phyloP scores from a whole-genome alignment of 305 asterid species.

The Andrographis paniculata region DNA sequence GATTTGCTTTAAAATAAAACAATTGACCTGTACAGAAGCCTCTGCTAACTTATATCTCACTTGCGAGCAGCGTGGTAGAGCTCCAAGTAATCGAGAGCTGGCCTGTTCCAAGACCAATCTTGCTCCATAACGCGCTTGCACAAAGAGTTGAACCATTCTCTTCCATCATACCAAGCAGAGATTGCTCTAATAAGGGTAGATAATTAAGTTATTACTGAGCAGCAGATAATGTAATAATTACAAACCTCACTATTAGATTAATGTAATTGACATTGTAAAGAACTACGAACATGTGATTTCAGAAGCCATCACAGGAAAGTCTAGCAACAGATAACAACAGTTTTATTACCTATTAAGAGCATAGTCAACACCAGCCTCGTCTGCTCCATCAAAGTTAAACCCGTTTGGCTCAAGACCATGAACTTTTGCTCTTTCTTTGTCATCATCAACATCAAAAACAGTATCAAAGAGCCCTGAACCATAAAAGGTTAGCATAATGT shows the following conservation, averaged over 20 bases:
- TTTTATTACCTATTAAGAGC: constrained; percentile 77
- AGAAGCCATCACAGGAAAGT: background rate
- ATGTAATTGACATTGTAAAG: background rate
- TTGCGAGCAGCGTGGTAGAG: constrained; percentile 91
- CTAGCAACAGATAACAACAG: background rate
- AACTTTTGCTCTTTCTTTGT: constrained; percentile 71
- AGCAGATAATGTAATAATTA: background rate
- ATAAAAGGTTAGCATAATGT: background rate
- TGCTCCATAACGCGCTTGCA: constrained; percentile 96
- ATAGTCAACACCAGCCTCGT: constrained; percentile 90
- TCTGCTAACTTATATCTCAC: constrained; percentile 20
- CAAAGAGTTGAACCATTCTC: constrained; percentile 77
- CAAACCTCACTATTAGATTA: background rate
- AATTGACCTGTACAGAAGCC: constrained; percentile 39
- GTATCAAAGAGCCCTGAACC: constrained; percentile 85
- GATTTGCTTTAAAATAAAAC: constrained; percentile 4
- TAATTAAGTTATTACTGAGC: background rate
- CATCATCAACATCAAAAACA: constrained; percentile 94
- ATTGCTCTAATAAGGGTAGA: constrained; percentile 51
- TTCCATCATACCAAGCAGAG: constrained; percentile 75
- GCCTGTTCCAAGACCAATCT: constrained; percentile 99
- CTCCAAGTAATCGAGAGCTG: constrained; percentile 96
- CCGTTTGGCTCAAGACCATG: constrained; percentile 87
- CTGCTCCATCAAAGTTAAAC: constrained; percentile 92
- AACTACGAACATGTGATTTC: background rate